Base-by-base conservation (phyloP, 176 grass and related monocot genomes). In the Cenchrus purpureus region DNA sequence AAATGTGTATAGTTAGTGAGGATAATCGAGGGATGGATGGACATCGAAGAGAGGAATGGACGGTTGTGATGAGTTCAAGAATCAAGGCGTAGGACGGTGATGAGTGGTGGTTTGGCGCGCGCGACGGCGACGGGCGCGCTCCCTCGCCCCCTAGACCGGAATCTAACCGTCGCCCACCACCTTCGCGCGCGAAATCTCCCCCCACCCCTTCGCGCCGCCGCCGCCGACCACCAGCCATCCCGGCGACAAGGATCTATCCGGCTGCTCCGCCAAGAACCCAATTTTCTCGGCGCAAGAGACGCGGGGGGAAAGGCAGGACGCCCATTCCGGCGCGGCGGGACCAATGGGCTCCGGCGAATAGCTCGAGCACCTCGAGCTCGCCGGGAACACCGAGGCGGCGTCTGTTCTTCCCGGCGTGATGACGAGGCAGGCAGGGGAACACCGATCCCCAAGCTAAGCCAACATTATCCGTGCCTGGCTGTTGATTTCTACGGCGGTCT, bases 291-390 rank as follows among this genome's bases (percentile, higher is more conserved):
- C 65, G 66, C 56, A 29, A 20, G 56, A 43, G 19, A 64, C 84
- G 40, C 66, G 66, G 31, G 32, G 81, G 25, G 15, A 9, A 74
- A 37, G 32, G 10, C 42, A n/a, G 58, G 69, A 22, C 15, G 31
- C 68, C 68, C 17, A 74, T 49, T 28, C 68, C 42, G 68, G 68
- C 60, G 48, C 45, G 45, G 49, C 45, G 76, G 54, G 72, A 58
- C 49, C 71, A 42, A 90, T 90, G 88, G 83, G 48, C 37, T 78
- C 88, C 88, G 83, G 83, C 88, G 73, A 57, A 77, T 90, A 90
- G 83, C 83, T 90, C 72, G 66, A 17, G 25, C 42, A 54, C 65
- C 55, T 76, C 74, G 65, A 78, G 77, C 85, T 87, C 53, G 78
- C 79, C 73, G 72, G 88, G 77, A 82, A 12, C 73, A 71, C 55